Evolutionary conservation across 176 grass and related monocot species (phyloP).

Genomic region (Otatea glauca): DNA sequence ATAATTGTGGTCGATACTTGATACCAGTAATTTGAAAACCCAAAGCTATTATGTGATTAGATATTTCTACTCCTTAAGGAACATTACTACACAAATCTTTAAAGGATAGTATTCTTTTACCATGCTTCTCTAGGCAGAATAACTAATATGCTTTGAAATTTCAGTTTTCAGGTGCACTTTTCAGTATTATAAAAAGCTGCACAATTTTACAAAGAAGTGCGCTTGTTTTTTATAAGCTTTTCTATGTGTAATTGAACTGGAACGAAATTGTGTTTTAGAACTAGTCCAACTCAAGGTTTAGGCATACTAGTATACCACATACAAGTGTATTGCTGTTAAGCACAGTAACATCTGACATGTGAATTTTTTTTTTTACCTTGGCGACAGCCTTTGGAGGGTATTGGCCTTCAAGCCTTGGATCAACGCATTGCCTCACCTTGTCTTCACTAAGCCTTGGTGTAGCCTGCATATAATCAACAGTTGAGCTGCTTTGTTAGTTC

Average conservation of each 20-base stretch:
- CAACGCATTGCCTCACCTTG: slow-evolving; percentile 81
- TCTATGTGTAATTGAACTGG: not conserved
- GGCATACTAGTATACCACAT: too few species aligned
- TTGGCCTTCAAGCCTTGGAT: slow-evolving; percentile 70
- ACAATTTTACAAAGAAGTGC: not conserved
- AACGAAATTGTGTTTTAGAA: not conserved
- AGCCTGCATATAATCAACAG: slow-evolving; percentile 50
- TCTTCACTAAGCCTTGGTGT: slow-evolving; percentile 87
- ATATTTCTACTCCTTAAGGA: not conserved
- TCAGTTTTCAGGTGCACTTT: not conserved
- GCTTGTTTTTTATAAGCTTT: not conserved
- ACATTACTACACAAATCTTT: not conserved
- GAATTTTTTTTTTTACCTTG: slow-evolving; percentile 51
- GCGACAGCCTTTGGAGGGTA: slow-evolving; percentile 83
- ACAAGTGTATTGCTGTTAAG: not conserved
- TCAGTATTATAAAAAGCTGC: not conserved
- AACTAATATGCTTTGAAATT: slow-evolving; percentile 3
- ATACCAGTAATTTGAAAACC: not conserved
- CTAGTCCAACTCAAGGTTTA: not conserved
- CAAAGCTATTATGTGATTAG: not conserved
- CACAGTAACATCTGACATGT: not conserved
- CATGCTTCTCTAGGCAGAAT: slow-evolving; percentile 3
- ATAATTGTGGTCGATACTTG: not conserved
- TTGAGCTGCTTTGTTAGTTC: not conserved
- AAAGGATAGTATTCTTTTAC: not conserved